Evolutionary conservation across 139 green algal species (phyloP), one percentile per base, ranked within the genome.

Genomic region (Chlorella sp.): DNA sequence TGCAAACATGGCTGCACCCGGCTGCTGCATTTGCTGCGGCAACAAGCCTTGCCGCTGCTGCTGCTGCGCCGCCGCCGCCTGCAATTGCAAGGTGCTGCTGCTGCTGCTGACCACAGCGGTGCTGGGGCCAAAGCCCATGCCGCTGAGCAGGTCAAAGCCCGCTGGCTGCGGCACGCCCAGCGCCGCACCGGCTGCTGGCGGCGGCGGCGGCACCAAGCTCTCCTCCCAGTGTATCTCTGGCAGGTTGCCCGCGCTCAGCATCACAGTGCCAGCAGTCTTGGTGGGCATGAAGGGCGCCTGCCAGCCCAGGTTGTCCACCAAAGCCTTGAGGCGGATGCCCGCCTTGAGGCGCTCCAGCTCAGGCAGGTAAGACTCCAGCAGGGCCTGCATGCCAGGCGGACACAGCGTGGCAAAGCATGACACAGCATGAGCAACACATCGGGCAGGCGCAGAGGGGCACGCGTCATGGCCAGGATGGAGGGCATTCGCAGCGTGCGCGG

Each of bases 271-370:
- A 0, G 88, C 28, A 0, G 91, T 91, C 81, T 94, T 94, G 57
- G 60, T 75, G 40, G 94, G 94, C 14, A 90, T 86, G 12, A 80
- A 85, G 0, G 93, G 88, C 57, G 91, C 39, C 22, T 88, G 28
- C 68, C 84, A 32, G 24, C n/a, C 66, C 84, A 88, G 84, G 26
- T 1, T 26, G 30, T 81, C 84, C 66, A 88, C 30, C 64, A 22
- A 9, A 11, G 28, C 37, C 26, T 68, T 68, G 37, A 88, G 84
- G 39, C 57, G 9, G 11, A 88, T 32, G 39, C 39, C 37, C 0
- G 88, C 1, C 77, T 96, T 97, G n/a, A 98, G 83, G 14, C 36
- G 78, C 88, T 98, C 96, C 57, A 96, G 86, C 91, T 97, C 94
- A 0, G 91, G 89, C 24, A 97, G 36, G 84, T 66, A 80, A 2